Evolutionary conservation across 495 filamentous ascomycete genomes (phyloP), one percentile per base, ranked within the genome.

Genomic region (Penicillium macrosclerotiorum): DNA sequence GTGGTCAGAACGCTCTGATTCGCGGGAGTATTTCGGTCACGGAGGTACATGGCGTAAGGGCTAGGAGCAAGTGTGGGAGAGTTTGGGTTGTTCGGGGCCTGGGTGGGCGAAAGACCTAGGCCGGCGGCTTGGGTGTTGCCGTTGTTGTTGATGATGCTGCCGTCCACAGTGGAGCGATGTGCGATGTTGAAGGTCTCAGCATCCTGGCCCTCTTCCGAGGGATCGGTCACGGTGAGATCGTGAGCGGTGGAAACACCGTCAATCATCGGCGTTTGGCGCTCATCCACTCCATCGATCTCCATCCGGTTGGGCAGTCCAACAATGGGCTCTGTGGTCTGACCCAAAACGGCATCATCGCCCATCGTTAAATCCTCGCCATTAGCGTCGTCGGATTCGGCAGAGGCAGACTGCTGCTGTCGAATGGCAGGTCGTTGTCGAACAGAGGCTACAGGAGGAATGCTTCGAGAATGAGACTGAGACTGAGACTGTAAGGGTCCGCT

Each of bases 141-240:
- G 42, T 73, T 74, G 57, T 57, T 57, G 37, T 86, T 90, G 51
- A 89, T 84, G 31, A 94, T 84, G 69, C 90, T 95, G 14, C 89
- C 89, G 65, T 96, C 92, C 19, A 94, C 80, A 4, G 83, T 77
- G 24, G 85, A 87, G 30, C 89, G 83, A 62, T 96, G 93, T n/a
- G 89, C 91, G 56, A 98, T 95, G 63, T 96, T 94, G 67, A 98
- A 96, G 0, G 90, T 90, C 49, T 90, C 89, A 3, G 83, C 78
- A 35, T 95, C 91, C 51, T 86, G 86, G 11, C 82, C 77, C 59
- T 63, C 59, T 31, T 93, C 90, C 1, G 92, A 88, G 1, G 85
- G 85, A 39, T 90, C 86, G 2, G 84, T 83, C 5, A 86, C 84
- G 8, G 82, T 80, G 37, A 96, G 62, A 41, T 82, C 84, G 41